Base-by-base conservation (phyloP, 352 stramenopile genomes). In the Aphanomyces cochlioides region DNA sequence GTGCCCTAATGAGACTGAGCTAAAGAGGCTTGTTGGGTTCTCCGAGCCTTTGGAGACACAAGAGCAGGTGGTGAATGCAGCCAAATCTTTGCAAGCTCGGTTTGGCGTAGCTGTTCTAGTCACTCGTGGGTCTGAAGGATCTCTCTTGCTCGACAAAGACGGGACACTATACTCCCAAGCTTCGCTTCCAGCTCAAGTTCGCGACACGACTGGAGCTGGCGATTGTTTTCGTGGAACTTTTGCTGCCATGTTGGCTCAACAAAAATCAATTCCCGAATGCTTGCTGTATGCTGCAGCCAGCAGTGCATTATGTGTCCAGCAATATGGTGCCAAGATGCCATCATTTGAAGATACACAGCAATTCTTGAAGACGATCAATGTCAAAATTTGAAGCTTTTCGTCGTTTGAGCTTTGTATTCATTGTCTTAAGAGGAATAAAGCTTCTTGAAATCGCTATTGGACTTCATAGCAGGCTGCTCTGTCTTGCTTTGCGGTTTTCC, bases 1-100 rank as follows among this genome's bases (percentile, higher is more conserved):
- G 13, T 91, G 83, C 41, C 86, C 86, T 3, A 94, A 94, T 56
- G 86, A 94, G 60, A 94, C 83, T 3, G 86, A 94, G 59, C 72
- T 94, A 28, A 38, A 47, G n/a, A 34, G 79, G 79, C 37, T 74
- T 80, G 0, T 66, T 90, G 58, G 77, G 77, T 1, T 74, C 78
- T 5, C 68, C 67, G 1, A 53, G 74, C 13, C 81, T 90, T 5
- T 71, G 7, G 75, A 77, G 10, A 83, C 61, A 12, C 66, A 63
- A 1, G 77, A 89, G 1, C 75, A 89, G 6, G 85, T 86, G 0
- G 61, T 94, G 53, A 72, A 63, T 17, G 84, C 82, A 0, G 84
- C 85, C n/a, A 75, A 75, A 13, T 21, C 40, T 41, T 69, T 94
- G 65, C 83, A 93, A 43, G 7, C 67, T 0, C 73, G 83, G 15